A percentile compares a stretch with the other conserved stretches of the same genome.
These are phyloP conservation scores for Evansstolkia leycettana DNA, from an alignment of 495 filamentous ascomycete species.

Conservation along the genomic window DNA sequence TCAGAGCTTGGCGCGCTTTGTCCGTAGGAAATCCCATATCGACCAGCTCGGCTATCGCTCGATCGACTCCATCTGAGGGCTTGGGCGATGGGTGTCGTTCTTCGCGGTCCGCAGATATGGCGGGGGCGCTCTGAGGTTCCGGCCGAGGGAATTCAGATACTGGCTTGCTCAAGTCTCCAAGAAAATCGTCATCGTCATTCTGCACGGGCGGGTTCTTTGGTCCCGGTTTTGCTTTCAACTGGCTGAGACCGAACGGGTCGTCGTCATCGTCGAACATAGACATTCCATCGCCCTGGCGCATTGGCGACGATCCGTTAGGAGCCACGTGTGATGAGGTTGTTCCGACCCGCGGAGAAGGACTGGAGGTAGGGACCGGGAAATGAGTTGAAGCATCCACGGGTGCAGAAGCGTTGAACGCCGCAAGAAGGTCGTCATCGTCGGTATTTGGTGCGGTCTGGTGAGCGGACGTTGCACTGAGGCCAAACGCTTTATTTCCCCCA, in stretches of 20 bases:
- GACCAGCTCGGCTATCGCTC: slow-evolving; percentile 76
- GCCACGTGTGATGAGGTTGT: slow-evolving; percentile 7
- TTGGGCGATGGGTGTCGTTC: slow-evolving; percentile 24
- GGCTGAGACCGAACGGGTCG: slow-evolving; percentile 79
- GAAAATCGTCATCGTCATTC: slow-evolving; percentile 65
- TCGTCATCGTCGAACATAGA: slow-evolving; percentile 40
- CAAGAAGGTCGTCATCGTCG: slow-evolving; percentile 48
- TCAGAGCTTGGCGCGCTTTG: slow-evolving; percentile 64
- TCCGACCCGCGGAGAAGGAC: slow-evolving; percentile 16
- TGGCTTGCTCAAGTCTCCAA: slow-evolving; percentile 76
- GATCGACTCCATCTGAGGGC: slow-evolving; percentile 53
- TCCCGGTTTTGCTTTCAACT: slow-evolving; percentile 37
- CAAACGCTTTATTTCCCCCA: slow-evolving; percentile 33
- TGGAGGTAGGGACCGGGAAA: slow-evolving; percentile 37
- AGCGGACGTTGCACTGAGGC: not conserved
- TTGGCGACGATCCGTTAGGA: slow-evolving; percentile 11
- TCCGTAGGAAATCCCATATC: slow-evolving; percentile 90
- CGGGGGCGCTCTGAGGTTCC: slow-evolving; percentile 19
- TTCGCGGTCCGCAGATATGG: slow-evolving; percentile 33
- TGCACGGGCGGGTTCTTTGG: slow-evolving; percentile 19
- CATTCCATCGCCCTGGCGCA: slow-evolving; percentile 9
- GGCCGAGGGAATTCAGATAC: slow-evolving; percentile 60
- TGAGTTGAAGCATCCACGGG: slow-evolving; percentile 51
- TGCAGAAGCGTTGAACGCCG: slow-evolving; percentile 48
- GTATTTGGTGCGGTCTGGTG: slow-evolving; percentile 8